Percentiles rank a stretch among this genome's conserved stretches.
phyloP scores from a whole-genome alignment of 805 yeast genomes.

The Yamadazyma paraphyllophila region DNA sequence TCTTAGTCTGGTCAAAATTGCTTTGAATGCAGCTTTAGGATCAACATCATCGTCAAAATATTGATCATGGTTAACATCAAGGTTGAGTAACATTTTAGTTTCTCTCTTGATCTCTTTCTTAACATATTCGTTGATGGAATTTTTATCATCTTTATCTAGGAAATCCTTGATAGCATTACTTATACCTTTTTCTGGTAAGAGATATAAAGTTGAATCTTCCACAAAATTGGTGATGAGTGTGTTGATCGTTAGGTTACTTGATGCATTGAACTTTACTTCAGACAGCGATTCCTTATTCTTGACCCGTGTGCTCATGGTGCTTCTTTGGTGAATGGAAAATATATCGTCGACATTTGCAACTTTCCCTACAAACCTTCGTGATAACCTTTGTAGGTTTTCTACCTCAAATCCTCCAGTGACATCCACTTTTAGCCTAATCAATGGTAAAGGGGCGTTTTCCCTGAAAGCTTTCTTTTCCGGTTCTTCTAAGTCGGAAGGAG shows the following conservation, averaged over 20 bases:
- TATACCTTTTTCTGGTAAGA: constrained; percentile 75
- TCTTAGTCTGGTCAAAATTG: constrained; percentile 43
- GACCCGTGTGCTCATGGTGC: constrained; percentile 19
- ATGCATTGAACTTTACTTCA: background rate
- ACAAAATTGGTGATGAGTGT: constrained; percentile 58
- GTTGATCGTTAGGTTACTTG: constrained; percentile 9
- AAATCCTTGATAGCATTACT: constrained; percentile 68
- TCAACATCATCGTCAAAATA: constrained; percentile 28
- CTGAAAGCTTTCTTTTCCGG: constrained; percentile 10
- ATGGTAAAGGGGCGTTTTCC: constrained; percentile 61
- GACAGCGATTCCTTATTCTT: background rate
- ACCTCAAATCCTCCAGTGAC: constrained; percentile 89
- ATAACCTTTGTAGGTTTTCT: constrained; percentile 85
- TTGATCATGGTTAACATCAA: constrained; percentile 41
- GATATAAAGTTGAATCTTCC: constrained; percentile 57
- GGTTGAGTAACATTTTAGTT: constrained; percentile 44
- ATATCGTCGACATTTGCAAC: constrained; percentile 93
- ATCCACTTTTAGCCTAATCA: constrained; percentile 80
- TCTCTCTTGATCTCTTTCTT: constrained; percentile 55
- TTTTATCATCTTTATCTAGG: constrained; percentile 81
- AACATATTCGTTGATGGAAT: constrained; percentile 62
- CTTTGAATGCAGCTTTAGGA: constrained; percentile 37
- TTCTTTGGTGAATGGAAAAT: constrained; percentile 62
- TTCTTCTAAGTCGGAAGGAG: constrained; percentile 7
- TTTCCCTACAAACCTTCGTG: constrained; percentile 83